Percentiles rank a stretch among this genome's conserved stretches.
Evolutionary conservation across 169 alveolate species (phyloP).

Genomic region (Eimeria falciformis): DNA sequence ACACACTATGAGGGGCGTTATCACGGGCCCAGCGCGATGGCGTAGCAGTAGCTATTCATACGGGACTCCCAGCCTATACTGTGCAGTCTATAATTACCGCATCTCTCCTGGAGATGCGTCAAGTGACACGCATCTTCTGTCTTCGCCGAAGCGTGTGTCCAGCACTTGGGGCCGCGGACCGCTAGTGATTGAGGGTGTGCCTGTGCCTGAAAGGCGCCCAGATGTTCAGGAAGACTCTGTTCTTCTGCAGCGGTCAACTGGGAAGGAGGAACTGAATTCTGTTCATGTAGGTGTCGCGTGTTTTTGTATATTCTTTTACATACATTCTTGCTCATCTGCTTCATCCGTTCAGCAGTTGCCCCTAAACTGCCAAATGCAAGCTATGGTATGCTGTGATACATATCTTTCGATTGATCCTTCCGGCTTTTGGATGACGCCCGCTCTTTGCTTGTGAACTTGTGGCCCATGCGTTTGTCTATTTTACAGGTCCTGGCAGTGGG

Average conservation of each 20-base stretch:
- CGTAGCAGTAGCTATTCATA: conserved; percentile 29
- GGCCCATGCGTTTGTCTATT: neutral
- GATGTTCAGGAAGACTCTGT: neutral
- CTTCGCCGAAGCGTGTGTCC: conserved; percentile 61
- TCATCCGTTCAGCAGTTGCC: neutral
- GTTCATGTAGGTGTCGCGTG: conserved; percentile 2
- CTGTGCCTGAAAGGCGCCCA: conserved; percentile 33
- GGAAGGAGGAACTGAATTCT: neutral
- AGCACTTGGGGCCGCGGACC: conserved; percentile 72
- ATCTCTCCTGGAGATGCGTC: neutral
- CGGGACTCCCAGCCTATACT: conserved; percentile 52
- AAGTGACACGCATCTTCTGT: neutral
- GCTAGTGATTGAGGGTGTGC: conserved; percentile 59
- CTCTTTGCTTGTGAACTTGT: too few species aligned
- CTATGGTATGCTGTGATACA: too few species aligned
- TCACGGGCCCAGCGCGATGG: conserved; percentile 64
- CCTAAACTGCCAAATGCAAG: too few species aligned
- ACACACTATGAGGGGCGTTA: conserved; percentile 57
- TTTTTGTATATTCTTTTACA: neutral
- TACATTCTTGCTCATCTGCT: neutral
- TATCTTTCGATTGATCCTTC: too few species aligned
- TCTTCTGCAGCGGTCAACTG: neutral
- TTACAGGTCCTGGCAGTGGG: conserved; percentile 56
- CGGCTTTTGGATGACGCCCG: too few species aligned
- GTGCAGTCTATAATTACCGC: conserved; percentile 59